Evolutionary conservation across 2,329 filamentous ascomycete species (phyloP).

Genomic region (Fusarium abutilonis): DNA sequence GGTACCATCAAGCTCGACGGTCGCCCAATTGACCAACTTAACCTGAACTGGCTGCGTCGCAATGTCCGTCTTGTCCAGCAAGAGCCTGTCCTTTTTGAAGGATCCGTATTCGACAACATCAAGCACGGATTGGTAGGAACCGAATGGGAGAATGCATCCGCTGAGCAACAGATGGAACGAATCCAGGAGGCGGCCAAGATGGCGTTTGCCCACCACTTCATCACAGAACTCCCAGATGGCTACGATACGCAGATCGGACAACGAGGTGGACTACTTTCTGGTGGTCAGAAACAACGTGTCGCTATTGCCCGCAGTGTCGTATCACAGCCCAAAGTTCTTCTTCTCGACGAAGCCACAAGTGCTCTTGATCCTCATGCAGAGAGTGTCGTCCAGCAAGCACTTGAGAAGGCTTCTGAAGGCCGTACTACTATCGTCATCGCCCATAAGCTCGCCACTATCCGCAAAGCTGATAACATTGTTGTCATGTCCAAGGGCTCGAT

Average conservation of each 20-base stretch:
- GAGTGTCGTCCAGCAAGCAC: slow-evolving; percentile 62
- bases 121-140: slow-evolving; percentile 59
- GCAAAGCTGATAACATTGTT: slow-evolving; percentile 48
- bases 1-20: slow-evolving; percentile 53
- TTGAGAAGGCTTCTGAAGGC: slow-evolving; percentile 61
- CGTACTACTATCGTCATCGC: slow-evolving; percentile 73
- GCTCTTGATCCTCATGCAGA: slow-evolving; percentile 58
- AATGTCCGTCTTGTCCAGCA: slow-evolving; percentile 53
- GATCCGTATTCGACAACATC: slow-evolving; percentile 65
- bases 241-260: slow-evolving; percentile 69
- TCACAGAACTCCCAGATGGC: slow-evolving; percentile 57
- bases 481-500: slow-evolving; percentile 45
- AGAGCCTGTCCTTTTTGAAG: slow-evolving; percentile 58
- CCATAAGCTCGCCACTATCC: slow-evolving; percentile 59
- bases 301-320: slow-evolving; percentile 73
- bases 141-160: slow-evolving; percentile 50
- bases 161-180: slow-evolving; percentile 55
- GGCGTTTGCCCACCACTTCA: slow-evolving; percentile 63
- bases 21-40: slow-evolving; percentile 47
- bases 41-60: slow-evolving; percentile 53
- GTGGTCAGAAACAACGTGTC: slow-evolving; percentile 72
- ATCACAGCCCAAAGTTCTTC: slow-evolving; percentile 67
- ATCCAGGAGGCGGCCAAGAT: slow-evolving; percentile 59
- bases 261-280: slow-evolving; percentile 70
- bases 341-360: slow-evolving; percentile 74